Percentiles rank a stretch among this genome's conserved stretches.
Evolutionary conservation across 176 grass and related monocot genomes (phyloP).

Genomic region (Dactylis glomerata): DNA sequence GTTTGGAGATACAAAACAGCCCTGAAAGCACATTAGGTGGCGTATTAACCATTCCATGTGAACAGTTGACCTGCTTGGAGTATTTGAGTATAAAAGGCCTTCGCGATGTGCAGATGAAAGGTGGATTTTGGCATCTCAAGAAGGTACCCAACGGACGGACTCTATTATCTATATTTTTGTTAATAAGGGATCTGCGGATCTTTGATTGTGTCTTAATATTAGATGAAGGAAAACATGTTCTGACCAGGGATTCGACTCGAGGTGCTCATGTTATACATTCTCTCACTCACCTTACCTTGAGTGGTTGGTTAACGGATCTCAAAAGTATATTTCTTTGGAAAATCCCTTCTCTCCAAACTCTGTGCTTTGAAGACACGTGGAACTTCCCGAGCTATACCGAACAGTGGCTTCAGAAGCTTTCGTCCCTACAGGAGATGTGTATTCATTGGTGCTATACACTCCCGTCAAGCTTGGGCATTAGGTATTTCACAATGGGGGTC

Average conservation of each 20-base stretch:
- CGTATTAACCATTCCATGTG: constrained; percentile 23
- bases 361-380: background rate
- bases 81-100: background rate
- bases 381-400: background rate
- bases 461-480: background rate
- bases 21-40: background rate
- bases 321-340: background rate
- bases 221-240: background rate
- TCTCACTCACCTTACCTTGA: constrained; percentile 5
- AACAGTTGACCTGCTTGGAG: background rate
- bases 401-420: constrained; percentile 5
- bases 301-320: background rate
- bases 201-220: background rate
- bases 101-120: background rate
- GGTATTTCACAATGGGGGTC: too few species aligned
- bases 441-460: background rate
- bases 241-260: too few species aligned
- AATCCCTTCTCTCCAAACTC: background rate
- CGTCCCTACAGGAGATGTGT: constrained; percentile 3
- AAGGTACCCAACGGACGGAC: too few species aligned
- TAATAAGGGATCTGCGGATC: background rate
- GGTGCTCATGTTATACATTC: background rate
- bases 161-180: too few species aligned
- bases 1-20: background rate
- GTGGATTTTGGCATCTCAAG: background rate